Base-by-base conservation (phyloP, 2,329 filamentous ascomycete species). In the Colletotrichum gigasporum region DNA sequence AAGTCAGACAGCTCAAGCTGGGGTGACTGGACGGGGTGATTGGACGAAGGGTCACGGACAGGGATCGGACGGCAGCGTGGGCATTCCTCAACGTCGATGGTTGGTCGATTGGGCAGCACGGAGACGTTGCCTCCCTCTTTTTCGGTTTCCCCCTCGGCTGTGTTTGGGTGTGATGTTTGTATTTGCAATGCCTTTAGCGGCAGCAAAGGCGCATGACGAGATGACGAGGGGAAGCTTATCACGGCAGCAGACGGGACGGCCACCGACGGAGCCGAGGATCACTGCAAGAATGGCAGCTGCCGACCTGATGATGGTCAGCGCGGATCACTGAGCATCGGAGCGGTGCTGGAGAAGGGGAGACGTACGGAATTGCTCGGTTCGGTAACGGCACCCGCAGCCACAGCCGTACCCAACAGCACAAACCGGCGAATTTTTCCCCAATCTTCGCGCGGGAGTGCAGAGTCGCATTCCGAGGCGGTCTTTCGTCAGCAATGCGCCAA, bases 281-380 rank as follows among this genome's bases (percentile, higher is more conserved):
- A n/a, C 50, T 53, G 50, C 50, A 39, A 11, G 14, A 50, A 22
- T 24, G 30, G 47, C 47, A 50, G 47, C 47, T 35, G 47, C 24
- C 26, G 44, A 34, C 47, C 47, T 34, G 28, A 35, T 35, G n/a
- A n/a, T n/a, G n/a, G n/a, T n/a, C n/a, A n/a, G n/a, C n/a, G 35
- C 30, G n/a, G 16, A 10, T 50, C 9, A 16, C 22, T 51, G 47
- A 51, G 47, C 47, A n/a, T n/a, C n/a, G 28, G 47, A 51, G 28
- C 50, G 24, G 34, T 28, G 34, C 42, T 50, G 28, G 26, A 42
- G 20, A 37, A 20, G 32, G 57, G 52, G 41, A 58, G 30, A 48
- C 42, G 44, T 7, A 35, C 54, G 61, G 42, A 61, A 50, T 50
- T 54, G 47, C 61, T 64, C 61, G 56, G 56, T 64, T 64, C 56